phyloP scores from a whole-genome alignment of 345 rosid species.

The Camelina neglecta region DNA sequence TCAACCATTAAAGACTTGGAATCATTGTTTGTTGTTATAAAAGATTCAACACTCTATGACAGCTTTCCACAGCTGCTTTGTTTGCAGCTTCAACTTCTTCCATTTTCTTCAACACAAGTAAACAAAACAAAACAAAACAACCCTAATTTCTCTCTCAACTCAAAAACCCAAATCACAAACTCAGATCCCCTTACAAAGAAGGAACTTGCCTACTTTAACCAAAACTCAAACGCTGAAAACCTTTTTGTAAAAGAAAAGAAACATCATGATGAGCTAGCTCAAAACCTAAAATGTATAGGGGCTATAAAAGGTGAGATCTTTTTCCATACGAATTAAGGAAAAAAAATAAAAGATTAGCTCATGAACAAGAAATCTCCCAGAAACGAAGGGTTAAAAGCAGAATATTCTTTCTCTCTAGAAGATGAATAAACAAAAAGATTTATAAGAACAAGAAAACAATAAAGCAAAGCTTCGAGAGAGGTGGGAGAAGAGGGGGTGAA shows the following conservation, averaged over 20 bases:
- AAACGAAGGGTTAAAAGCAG: constrained; percentile 11
- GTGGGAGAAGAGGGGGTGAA: constrained; percentile 37
- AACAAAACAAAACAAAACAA: not conserved
- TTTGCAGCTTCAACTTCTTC: constrained; percentile 61
- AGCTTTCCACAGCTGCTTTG: constrained; percentile 60
- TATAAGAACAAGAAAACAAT: not conserved
- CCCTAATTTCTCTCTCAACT: not conserved
- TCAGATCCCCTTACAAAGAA: not conserved
- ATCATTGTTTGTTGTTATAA: constrained; percentile 53
- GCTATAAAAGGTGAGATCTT: not conserved
- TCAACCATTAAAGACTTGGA: constrained; percentile 50
- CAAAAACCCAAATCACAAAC: not conserved
- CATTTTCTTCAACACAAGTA: constrained; percentile 37
- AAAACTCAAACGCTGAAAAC: constrained; percentile 19
- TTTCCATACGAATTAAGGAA: too few relatives aligned
- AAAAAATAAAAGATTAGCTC: constrained; percentile 1
- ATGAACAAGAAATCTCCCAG: constrained; percentile 30
- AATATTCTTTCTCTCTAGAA: not conserved
- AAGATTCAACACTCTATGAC: constrained; percentile 55
- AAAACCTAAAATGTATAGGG: constrained; percentile 1
- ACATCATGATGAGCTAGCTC: constrained; percentile 19
- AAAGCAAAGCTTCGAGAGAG: constrained; percentile 8
- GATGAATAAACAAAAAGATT: not conserved
- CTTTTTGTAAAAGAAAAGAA: not conserved
- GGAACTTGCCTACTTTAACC: not conserved